A percentile compares a stretch with the other conserved stretches of the same genome.
phyloP scores from a whole-genome alignment of 768 basidiomycete genomes.

The Mycena rosella region DNA sequence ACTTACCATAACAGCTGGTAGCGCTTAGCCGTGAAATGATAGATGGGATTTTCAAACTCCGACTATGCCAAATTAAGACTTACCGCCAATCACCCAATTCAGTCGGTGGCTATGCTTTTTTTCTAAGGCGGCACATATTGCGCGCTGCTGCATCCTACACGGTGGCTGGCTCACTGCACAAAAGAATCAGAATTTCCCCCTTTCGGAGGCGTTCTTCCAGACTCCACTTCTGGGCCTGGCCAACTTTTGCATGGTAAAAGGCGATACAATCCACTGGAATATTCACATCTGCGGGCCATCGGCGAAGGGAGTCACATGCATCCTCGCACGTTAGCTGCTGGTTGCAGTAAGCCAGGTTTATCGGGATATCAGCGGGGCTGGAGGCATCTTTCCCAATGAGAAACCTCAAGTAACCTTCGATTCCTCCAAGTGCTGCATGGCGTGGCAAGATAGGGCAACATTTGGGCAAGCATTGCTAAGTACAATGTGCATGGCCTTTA shows the following conservation, averaged over 20 bases:
- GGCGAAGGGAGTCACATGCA: conserved; percentile 28
- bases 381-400: conserved; percentile 35
- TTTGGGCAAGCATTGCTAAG: conserved; percentile 38
- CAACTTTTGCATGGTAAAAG: conserved; percentile 42
- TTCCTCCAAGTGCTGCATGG: conserved; percentile 30
- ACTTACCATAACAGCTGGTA: too few species aligned
- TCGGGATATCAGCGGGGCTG: conserved; percentile 32
- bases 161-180: conserved; percentile 40
- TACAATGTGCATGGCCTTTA: conserved; percentile 8
- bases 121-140: too few species aligned
- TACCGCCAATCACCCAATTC: too few species aligned
- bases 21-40: too few species aligned
- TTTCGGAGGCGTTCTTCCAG: conserved; percentile 27
- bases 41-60: too few species aligned
- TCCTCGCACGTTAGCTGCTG: conserved; percentile 29
- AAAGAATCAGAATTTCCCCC: conserved; percentile 37
- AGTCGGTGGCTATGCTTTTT: too few species aligned
- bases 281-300: conserved; percentile 36
- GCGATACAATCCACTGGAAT: conserved; percentile 32
- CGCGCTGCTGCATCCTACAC: too few species aligned
- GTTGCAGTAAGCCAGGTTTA: conserved; percentile 42
- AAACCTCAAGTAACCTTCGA: conserved; percentile 42
- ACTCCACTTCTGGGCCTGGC: conserved; percentile 36
- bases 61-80: too few species aligned
- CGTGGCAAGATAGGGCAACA: conserved; percentile 42